These are phyloP conservation scores for Pleomassaria siparia DNA, from an alignment of 2,329 filamentous ascomycete genomes.

Conservation along the genomic window DNA sequence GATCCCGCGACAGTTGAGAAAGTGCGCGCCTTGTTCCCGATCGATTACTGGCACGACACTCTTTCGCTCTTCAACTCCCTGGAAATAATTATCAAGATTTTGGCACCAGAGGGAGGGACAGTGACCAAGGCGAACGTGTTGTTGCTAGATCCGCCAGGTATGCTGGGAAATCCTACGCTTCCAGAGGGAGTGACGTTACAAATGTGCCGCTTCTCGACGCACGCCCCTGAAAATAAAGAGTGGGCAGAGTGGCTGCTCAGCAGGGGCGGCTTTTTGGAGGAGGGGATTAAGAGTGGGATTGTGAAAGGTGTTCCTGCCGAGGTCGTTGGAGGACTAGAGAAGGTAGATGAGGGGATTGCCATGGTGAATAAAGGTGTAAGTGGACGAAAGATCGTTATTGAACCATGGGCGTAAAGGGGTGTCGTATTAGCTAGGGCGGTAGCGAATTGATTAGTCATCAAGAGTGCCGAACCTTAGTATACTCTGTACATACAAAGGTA, in stretches of 20 bases:
- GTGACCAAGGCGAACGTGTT: slow-evolving; percentile 25
- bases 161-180: slow-evolving; percentile 17
- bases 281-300: slow-evolving; percentile 19
- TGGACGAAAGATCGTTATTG: slow-evolving; percentile 32
- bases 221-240: slow-evolving; percentile 20
- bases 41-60: slow-evolving; percentile 47
- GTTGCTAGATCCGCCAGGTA: slow-evolving; percentile 15
- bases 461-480: background rate
- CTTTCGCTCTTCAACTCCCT: slow-evolving; percentile 33
- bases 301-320: slow-evolving; percentile 25
- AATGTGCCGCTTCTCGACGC: slow-evolving; percentile 23
- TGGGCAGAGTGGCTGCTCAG: slow-evolving; percentile 21
- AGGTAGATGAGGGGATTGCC: slow-evolving; percentile 22
- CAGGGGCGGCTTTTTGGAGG: slow-evolving; percentile 22
- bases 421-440: background rate
- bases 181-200: slow-evolving; percentile 21
- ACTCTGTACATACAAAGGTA: no score
- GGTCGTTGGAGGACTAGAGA: slow-evolving; percentile 26
- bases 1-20: slow-evolving; percentile 39
- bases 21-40: slow-evolving; percentile 35
- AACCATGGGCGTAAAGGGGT: slow-evolving; percentile 16
- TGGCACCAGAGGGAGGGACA: slow-evolving; percentile 21
- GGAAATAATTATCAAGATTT: slow-evolving; percentile 23
- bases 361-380: slow-evolving; percentile 31
- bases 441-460: background rate